Conservation (phyloP, 164 flowering plant species). For the Magnolia officinalis region DNA sequence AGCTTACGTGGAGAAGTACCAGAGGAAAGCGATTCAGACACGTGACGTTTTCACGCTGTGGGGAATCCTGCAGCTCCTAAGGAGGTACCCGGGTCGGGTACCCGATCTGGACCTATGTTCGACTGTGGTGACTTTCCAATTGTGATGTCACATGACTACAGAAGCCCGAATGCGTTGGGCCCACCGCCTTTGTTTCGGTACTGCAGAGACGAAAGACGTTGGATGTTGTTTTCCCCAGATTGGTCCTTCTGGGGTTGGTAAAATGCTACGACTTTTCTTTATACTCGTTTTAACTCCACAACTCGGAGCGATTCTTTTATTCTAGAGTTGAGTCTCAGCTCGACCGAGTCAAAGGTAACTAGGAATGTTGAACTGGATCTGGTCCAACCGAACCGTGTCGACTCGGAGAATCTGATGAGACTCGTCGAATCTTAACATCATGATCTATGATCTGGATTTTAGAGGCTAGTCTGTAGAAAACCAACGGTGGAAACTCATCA, state of each 20-base stretch:
- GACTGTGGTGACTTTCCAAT: conserved; percentile 17
- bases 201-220: conserved; percentile 17
- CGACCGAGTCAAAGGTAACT: too few relatives aligned
- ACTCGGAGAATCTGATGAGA: too few relatives aligned
- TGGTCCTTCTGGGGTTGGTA: conserved; percentile 84
- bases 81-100: conserved; percentile 35
- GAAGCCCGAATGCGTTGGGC: not conserved
- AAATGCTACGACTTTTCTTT: not conserved
- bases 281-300: too few relatives aligned
- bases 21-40: conserved; percentile 23
- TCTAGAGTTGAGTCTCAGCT: too few relatives aligned
- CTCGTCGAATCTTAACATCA: too few relatives aligned
- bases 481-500: too few relatives aligned
- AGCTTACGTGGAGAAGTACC: conserved; percentile 22
- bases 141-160: not conserved
- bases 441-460: not conserved
- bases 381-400: not conserved
- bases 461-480: not conserved
- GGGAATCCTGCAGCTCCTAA: conserved; percentile 48
- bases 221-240: conserved; percentile 47
- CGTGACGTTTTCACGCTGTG: conserved; percentile 38
- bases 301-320: too few relatives aligned
- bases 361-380: not conserved
- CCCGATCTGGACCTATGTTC: conserved; percentile 50
- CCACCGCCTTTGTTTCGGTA: conserved; percentile 41